Base-by-base conservation (phyloP, 2,329 filamentous ascomycete species). In the Xylaria hypoxylon region DNA sequence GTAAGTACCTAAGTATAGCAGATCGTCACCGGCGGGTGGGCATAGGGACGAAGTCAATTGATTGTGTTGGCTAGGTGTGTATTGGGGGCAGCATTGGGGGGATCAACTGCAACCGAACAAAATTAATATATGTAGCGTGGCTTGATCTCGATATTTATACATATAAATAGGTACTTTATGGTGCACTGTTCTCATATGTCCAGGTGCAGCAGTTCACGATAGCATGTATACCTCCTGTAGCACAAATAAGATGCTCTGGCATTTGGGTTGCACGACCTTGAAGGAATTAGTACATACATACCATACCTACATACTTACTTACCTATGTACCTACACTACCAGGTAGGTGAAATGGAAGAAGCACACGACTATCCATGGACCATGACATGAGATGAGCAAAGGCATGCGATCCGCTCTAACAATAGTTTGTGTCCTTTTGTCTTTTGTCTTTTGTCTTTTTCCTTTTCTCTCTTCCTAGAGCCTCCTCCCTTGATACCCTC, bases 81-180 rank as follows among this genome's bases (percentile, higher is more conserved):
- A 26, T 52, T 24, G 22, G 35, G 35, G 13, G 35, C 13, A 31
- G 5, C 17, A 11, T 22, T 11, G n/a, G 33, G 31, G 24, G 7
- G 11, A 53, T 24, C 44, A 42, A 38, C 33, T 17, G 26, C 51
- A 31, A n/a, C 26, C n/a, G 15, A 10, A 28, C 44, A 48, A 31
- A 42, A 17, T 15, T 10, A 19, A 17, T 40, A 6, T 42, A n/a
- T 24, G 31, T 24, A 13, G 24, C 28, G 33, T 40, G 55, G 8
- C 50, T 64, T n/a, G 40, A 59, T 55, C 56, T 53, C 50, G 22
- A 45, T 64, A 59, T 48, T 50, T 56, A 64, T 65, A 61, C 26
- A 31, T 48, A 31, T 35, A 26, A 22, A 33, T 19, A 52, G 50
- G 48, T 52, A 50, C 51, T 42, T 40, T 31, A 44, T 55, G 35